phyloP scores from a whole-genome alignment of 257 asterid species.

The Schizonepeta tenuifolia region DNA sequence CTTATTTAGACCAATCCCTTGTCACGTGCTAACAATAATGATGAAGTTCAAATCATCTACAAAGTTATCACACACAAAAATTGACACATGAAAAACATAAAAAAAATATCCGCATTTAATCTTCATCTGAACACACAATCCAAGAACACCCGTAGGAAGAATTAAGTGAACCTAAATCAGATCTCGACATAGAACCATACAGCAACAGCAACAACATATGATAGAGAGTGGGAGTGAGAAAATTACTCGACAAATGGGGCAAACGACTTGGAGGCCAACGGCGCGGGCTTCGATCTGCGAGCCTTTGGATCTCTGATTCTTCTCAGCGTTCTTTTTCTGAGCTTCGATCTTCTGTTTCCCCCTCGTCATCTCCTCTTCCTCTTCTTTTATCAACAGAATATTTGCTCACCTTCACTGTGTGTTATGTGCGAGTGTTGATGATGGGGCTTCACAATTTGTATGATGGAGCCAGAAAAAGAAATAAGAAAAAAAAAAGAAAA shows the following conservation, averaged over 20 bases:
- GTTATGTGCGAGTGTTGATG: not conserved
- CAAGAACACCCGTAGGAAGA: not conserved
- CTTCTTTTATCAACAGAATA: not conserved
- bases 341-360: conserved; percentile 96
- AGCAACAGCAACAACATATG: not conserved
- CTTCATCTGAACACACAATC: not conserved
- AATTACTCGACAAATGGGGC: conserved; percentile 80
- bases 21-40: too few species aligned
- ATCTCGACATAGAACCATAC: not conserved
- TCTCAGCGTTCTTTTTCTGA: conserved; percentile 79
- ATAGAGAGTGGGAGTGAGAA: not conserved
- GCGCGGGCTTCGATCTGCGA: conserved; percentile 97
- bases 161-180: not conserved
- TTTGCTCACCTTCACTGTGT: conserved; percentile 10
- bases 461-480: too few species aligned
- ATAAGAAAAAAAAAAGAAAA: not conserved
- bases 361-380: conserved; percentile 60
- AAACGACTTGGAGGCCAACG: conserved; percentile 80
- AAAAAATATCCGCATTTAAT: too few species aligned
- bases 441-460: not conserved
- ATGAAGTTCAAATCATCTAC: not conserved
- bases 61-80: not conserved
- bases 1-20: not conserved
- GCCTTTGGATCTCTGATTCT: conserved; percentile 75
- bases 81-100: not conserved